A percentile compares a stretch with the other conserved stretches of the same genome.
Conservation (phyloP, 163 green algal species). For the Chlorella variabilis region DNA sequence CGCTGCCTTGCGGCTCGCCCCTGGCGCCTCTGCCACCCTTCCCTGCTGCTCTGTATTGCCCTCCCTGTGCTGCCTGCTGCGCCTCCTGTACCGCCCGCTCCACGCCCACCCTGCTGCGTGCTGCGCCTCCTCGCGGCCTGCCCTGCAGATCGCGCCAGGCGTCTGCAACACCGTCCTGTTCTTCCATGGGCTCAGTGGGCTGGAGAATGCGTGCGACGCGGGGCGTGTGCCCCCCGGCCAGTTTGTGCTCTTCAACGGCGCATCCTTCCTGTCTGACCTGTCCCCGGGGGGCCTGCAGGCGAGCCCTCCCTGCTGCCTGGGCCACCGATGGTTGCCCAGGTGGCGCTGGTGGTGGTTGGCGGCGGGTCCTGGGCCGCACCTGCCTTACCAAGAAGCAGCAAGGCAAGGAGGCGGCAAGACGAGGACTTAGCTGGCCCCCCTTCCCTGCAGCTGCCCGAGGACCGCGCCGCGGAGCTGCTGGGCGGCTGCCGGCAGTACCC, state of each 20-base stretch:
- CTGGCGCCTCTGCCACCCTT: too few relatives aligned
- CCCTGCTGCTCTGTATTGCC: too few relatives aligned
- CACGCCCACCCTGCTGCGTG: too few relatives aligned
- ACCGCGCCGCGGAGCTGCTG: slow-evolving; percentile 4
- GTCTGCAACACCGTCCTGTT: slow-evolving; percentile 53
- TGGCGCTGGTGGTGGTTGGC: neutral
- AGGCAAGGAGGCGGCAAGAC: too few relatives aligned
- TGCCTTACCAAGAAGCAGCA: too few relatives aligned
- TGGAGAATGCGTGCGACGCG: slow-evolving; percentile 59
- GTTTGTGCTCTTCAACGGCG: slow-evolving; percentile 70
- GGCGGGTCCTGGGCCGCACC: too few relatives aligned
- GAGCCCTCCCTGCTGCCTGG: too few relatives aligned
- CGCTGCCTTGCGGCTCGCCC: too few relatives aligned
- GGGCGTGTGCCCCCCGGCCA: slow-evolving; percentile 48
- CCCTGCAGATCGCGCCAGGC: neutral
- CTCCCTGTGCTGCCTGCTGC: neutral
- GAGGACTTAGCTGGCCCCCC: too few relatives aligned
- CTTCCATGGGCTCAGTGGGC: slow-evolving; percentile 64
- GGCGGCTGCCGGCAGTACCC: neutral
- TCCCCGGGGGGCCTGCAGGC: slow-evolving; percentile 1
- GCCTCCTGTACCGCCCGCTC: too few relatives aligned
- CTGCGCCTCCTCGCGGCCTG: neutral
- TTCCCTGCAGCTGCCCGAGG: slow-evolving; percentile 27
- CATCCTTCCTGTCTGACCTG: slow-evolving; percentile 58
- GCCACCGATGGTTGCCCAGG: neutral